phyloP scores from a whole-genome alignment of 768 basidiomycete species.

The Suillus bovinus region DNA sequence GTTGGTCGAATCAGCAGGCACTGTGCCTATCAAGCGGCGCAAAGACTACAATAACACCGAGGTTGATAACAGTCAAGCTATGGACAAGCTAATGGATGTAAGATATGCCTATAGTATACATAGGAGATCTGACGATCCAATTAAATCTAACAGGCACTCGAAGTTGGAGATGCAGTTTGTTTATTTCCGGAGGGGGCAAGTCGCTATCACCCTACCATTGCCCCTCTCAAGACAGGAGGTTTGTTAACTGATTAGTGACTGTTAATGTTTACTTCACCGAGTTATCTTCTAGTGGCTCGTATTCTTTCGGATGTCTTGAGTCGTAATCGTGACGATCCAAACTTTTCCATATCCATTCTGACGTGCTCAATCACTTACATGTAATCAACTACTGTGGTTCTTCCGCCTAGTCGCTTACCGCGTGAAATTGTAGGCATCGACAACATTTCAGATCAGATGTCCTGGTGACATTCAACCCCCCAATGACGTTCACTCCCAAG shows the following conservation, averaged over 20 bases:
- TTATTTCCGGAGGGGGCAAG: slow-evolving; percentile 88
- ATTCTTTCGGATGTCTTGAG: slow-evolving; percentile 78
- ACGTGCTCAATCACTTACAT: slow-evolving; percentile 86
- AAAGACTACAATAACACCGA: slow-evolving; percentile 62
- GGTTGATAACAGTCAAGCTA: slow-evolving; percentile 66
- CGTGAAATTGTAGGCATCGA: slow-evolving; percentile 56
- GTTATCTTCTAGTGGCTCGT: slow-evolving; percentile 62
- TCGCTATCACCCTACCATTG: slow-evolving; percentile 83
- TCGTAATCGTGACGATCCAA: slow-evolving; percentile 62
- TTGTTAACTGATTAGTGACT: slow-evolving; percentile 14
- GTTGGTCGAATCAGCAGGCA: slow-evolving; percentile 88
- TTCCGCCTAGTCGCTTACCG: background rate
- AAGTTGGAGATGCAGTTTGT: slow-evolving; percentile 76
- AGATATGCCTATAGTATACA: slow-evolving; percentile 11
- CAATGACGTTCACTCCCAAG: slow-evolving; percentile 65
- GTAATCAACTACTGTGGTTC: slow-evolving; percentile 35
- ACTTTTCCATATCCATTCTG: slow-evolving; percentile 71
- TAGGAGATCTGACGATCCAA: slow-evolving; percentile 8
- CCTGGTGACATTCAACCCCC: slow-evolving; percentile 76
- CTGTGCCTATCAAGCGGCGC: slow-evolving; percentile 76
- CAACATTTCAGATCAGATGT: slow-evolving; percentile 90
- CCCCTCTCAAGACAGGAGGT: slow-evolving; percentile 88
- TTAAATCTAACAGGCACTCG: slow-evolving; percentile 55
- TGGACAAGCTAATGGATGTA: slow-evolving; percentile 71
- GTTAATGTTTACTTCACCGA: slow-evolving; percentile 8